Evolutionary conservation across 1,284 basidiomycete species (phyloP).

Genomic region (Malassezia restricta): DNA sequence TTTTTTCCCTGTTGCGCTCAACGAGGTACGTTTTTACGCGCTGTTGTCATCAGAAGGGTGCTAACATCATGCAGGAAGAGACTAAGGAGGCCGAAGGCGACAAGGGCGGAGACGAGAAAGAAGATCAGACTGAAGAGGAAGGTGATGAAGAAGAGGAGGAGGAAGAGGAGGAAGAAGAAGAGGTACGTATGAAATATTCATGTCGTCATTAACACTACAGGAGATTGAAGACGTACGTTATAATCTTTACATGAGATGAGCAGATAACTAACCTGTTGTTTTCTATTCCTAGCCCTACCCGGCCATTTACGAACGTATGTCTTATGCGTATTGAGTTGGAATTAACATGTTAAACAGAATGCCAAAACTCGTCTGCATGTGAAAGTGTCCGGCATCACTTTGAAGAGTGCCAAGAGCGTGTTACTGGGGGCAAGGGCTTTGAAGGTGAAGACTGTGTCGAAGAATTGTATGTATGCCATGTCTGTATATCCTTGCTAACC

Average conservation of each 20-base stretch:
- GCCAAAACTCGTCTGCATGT: conserved; percentile 42
- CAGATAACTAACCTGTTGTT: not conserved
- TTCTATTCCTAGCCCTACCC: conserved; percentile 19
- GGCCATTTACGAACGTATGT: conserved; percentile 32
- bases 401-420: conserved; percentile 42
- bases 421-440: conserved; percentile 40
- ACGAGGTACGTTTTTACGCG: conserved; percentile 16
- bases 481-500: not conserved
- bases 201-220: conserved; percentile 16
- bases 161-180: conserved; percentile 21
- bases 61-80: not conserved
- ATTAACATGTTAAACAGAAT: conserved; percentile 19
- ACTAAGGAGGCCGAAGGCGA: conserved; percentile 3
- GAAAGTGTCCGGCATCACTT: conserved; percentile 43
- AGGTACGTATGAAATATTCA: conserved; percentile 3
- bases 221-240: conserved; percentile 43
- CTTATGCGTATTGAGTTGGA: not conserved
- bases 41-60: not conserved
- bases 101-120: conserved; percentile 4
- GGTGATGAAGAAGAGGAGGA: conserved; percentile 29
- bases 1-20: conserved; percentile 27
- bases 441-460: conserved; percentile 44
- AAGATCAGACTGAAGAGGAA: conserved; percentile 14
- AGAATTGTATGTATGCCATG: conserved; percentile 36
- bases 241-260: not conserved